Percentiles rank a stretch among this genome's conserved stretches.
Conservation (phyloP, 768 basidiomycete species). For the Rhizopogon vulgaris region DNA sequence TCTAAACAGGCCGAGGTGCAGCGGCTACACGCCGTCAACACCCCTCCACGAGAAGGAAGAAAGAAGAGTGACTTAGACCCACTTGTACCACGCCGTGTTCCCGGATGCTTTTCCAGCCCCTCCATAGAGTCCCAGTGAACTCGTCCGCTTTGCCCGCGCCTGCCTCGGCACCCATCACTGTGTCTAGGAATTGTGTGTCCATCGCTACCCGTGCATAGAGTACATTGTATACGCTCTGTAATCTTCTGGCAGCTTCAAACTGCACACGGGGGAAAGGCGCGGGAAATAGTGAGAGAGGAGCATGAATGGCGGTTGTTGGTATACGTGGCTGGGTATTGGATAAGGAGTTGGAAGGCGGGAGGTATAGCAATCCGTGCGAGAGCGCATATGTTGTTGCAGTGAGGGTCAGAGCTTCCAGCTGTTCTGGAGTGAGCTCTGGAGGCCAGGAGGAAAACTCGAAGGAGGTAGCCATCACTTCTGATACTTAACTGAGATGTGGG, state of each 20-base stretch:
- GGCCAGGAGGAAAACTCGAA: constrained; percentile 68
- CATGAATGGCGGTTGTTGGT: constrained; percentile 78
- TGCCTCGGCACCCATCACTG: constrained; percentile 70
- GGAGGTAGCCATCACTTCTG: constrained; percentile 11
- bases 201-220: constrained; percentile 81
- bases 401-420: constrained; percentile 53
- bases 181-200: constrained; percentile 75
- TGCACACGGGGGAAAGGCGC: constrained; percentile 74
- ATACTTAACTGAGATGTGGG: too few relatives aligned
- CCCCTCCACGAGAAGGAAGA: background rate
- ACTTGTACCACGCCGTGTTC: constrained; percentile 60
- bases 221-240: constrained; percentile 78
- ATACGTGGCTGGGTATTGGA: constrained; percentile 34
- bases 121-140: constrained; percentile 84
- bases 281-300: constrained; percentile 84
- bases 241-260: constrained; percentile 54
- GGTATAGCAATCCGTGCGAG: constrained; percentile 78
- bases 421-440: constrained; percentile 51
- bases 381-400: constrained; percentile 80
- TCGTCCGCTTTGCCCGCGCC: constrained; percentile 81
- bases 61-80: constrained; percentile 8
- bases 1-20: constrained; percentile 87
- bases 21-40: constrained; percentile 41
- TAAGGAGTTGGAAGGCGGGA: constrained; percentile 42
- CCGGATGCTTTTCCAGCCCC: constrained; percentile 72